Evolutionary conservation across 139 green algal species (phyloP).

Genomic region (Chlamydomonas sp.): DNA sequence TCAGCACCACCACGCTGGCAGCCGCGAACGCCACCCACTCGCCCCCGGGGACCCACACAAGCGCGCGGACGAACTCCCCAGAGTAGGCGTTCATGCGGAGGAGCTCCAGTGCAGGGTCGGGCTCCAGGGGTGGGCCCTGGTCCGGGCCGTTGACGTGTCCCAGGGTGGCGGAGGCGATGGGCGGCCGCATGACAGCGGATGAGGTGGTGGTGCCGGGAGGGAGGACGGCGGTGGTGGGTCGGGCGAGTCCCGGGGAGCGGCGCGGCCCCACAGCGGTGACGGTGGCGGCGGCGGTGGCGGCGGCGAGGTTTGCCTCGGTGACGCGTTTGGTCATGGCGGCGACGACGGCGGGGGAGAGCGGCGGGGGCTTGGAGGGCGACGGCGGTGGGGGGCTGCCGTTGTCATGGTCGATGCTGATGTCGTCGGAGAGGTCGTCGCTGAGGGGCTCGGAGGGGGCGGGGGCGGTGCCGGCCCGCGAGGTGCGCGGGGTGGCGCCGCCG

Average conservation of each 20-base stretch:
- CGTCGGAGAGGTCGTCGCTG: background rate
- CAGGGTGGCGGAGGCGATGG: background rate
- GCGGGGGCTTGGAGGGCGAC: background rate
- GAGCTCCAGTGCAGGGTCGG: slow-evolving; percentile 57
- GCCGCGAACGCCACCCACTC: slow-evolving; percentile 73
- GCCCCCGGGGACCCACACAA: slow-evolving; percentile 60
- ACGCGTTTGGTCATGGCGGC: background rate
- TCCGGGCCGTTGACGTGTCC: slow-evolving; percentile 5
- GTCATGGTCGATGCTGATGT: slow-evolving; percentile 16
- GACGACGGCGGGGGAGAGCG: background rate
- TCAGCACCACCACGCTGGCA: slow-evolving; percentile 60
- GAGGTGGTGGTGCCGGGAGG: background rate
- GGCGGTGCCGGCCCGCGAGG: too few relatives aligned
- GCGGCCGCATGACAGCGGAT: background rate
- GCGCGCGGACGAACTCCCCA: slow-evolving; percentile 64
- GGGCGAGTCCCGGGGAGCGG: background rate
- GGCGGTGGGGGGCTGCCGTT: slow-evolving; percentile 8
- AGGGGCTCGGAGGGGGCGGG: background rate
- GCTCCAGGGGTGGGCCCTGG: slow-evolving; percentile 8
- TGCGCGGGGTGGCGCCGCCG: too few relatives aligned
- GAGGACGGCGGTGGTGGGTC: background rate
- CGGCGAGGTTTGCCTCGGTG: background rate
- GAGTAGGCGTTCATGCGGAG: slow-evolving; percentile 66
- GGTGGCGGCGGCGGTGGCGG: background rate
- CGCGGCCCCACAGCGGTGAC: background rate